Evolutionary conservation across 108 stramenopile genomes (phyloP), one percentile per base, ranked within the genome.

Genomic region (Pseudonitzschia multiseries): DNA sequence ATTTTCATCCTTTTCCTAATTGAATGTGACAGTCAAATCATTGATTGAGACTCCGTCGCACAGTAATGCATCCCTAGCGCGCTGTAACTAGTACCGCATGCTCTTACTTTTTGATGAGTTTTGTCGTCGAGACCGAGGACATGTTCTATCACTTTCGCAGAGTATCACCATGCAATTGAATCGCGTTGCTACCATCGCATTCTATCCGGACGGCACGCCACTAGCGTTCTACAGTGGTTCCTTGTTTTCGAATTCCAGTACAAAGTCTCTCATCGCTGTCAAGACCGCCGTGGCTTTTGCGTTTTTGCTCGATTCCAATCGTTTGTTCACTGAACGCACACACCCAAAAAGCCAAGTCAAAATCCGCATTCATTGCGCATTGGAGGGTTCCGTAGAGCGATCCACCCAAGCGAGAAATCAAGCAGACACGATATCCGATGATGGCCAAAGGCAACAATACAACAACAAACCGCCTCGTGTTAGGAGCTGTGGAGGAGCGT

Each of bases 201-300:
- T 18, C 14, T 2, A 48, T 8, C 14, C 14, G 12, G 13, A 14
- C 14, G 9, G 27, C 14, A 27, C 26, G 15, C 29, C 5, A 14
- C n/a, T 6, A 14, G 0, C 27, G 15, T 27, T 31, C 57, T 59
- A 27, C 21, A 10, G 28, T 18, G 50, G 66, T 21, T 21, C 21
- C 29, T 51, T 27, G 26, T 51, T 14, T 80, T 84, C 79, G 57
- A 68, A 80, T 28, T 66, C 60, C 32, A 81, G 26, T n/a, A 81
- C 80, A 70, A 51, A 84, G 31, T 84, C 80, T 46, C 57, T 72
- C 77, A 84, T 75, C 9, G 74, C 59, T 20, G 46, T 10, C 51
- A 84, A 48, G 9, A 81, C 73, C 8, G 42, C 51, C 43, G 68
- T 68, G 8, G 72, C 76, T 18, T 51, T 31, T 6, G 20, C 65